These are phyloP conservation scores for Nitzschia sp. DNA, from an alignment of 108 stramenopile genomes.

Conservation along the genomic window DNA sequence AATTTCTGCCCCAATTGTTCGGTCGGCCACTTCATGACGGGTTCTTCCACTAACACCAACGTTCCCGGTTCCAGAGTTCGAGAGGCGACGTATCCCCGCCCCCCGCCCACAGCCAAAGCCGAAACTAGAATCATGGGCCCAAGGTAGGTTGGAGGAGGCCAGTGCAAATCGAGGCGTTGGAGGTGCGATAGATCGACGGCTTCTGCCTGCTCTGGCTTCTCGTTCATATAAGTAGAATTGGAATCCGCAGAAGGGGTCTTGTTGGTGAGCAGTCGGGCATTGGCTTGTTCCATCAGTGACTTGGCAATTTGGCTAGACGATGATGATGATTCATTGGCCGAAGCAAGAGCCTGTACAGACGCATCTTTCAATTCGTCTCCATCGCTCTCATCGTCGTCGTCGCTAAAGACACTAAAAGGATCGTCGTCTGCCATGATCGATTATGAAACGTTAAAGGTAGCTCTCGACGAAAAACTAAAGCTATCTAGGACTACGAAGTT, in stretches of 20 bases:
- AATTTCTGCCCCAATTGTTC: constrained; percentile 62
- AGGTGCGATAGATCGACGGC: constrained; percentile 27
- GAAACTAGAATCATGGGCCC: constrained; percentile 44
- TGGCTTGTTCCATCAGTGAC: constrained; percentile 23
- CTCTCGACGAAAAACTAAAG: no score
- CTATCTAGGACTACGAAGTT: no score
- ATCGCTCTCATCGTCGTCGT: constrained; percentile 21
- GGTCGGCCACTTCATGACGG: constrained; percentile 61
- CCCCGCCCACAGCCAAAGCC: constrained; percentile 52
- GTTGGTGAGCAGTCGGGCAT: constrained; percentile 9
- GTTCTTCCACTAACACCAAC: constrained; percentile 66
- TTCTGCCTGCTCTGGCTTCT: background rate
- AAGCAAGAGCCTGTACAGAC: no score
- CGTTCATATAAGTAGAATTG: background rate
- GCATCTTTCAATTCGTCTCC: no score
- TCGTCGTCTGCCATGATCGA: constrained; percentile 21
- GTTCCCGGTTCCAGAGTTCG: constrained; percentile 64
- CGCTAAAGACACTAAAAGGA: constrained; percentile 35
- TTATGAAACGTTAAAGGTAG: no score
- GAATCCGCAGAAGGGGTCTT: background rate
- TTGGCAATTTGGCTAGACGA: constrained; percentile 24
- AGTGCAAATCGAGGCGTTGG: constrained; percentile 10
- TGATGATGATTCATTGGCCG: no score
- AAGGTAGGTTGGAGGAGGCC: constrained; percentile 56
- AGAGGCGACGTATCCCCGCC: constrained; percentile 70